Percentiles rank a stretch among this genome's conserved stretches.
These are phyloP conservation scores for Xylaria bambusicola DNA, from an alignment of 495 filamentous ascomycete species.

Conservation along the genomic window DNA sequence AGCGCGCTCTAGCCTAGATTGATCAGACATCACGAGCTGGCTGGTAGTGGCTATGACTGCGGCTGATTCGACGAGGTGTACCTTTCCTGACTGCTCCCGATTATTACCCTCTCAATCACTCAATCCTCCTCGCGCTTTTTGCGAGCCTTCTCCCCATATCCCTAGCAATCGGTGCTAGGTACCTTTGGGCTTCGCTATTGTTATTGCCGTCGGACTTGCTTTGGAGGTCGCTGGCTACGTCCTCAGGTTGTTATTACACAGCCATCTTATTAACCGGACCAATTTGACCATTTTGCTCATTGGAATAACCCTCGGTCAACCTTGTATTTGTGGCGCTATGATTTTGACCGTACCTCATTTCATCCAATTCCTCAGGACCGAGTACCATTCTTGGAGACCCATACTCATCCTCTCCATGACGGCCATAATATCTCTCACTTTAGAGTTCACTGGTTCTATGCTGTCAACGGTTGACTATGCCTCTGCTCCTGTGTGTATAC, in stretches of 20 bases:
- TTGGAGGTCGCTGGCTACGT: slow-evolving; percentile 45
- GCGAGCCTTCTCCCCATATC: slow-evolving; percentile 38
- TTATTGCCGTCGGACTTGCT: slow-evolving; percentile 36
- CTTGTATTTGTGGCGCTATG: slow-evolving; percentile 38
- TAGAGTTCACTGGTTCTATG: slow-evolving; percentile 40
- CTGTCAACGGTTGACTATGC: slow-evolving; percentile 20
- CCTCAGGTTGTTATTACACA: slow-evolving; percentile 38
- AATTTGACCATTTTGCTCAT: slow-evolving; percentile 40
- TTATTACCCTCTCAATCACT: slow-evolving; percentile 34
- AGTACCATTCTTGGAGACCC: slow-evolving; percentile 32
- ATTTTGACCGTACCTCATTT: slow-evolving; percentile 41
- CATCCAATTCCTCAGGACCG: slow-evolving; percentile 42
- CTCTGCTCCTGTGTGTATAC: slow-evolving; percentile 20
- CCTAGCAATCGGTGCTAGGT: slow-evolving; percentile 40
- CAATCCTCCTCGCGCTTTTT: slow-evolving; percentile 42
- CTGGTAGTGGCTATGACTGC: slow-evolving; percentile 17
- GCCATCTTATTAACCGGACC: slow-evolving; percentile 25
- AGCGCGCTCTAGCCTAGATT: not conserved
- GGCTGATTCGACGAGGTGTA: slow-evolving; percentile 22
- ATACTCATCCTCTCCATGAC: slow-evolving; percentile 33
- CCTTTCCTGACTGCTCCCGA: slow-evolving; percentile 21
- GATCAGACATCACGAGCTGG: slow-evolving; percentile 15
- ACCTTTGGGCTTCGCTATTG: slow-evolving; percentile 34
- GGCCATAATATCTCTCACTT: slow-evolving; percentile 33
- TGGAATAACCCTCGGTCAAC: slow-evolving; percentile 43